phyloP scores from a whole-genome alignment of 2,329 filamentous ascomycete species.

The Colletotrichum nymphaeae region DNA sequence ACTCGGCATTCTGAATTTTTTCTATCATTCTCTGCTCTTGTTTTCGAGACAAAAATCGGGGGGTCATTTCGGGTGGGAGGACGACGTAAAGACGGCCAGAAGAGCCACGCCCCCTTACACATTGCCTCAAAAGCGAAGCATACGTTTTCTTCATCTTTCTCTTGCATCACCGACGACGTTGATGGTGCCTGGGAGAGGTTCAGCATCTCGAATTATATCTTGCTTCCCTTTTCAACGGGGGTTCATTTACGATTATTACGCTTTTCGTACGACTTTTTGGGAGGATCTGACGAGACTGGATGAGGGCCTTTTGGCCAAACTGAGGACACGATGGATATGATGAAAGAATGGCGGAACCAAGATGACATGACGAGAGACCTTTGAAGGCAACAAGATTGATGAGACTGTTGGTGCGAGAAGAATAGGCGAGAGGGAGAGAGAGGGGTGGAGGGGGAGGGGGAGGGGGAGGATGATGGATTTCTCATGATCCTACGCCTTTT shows the following conservation, averaged over 20 bases:
- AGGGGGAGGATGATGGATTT: neutral
- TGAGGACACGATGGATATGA: neutral
- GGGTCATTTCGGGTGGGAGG: neutral
- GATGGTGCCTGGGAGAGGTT: neutral
- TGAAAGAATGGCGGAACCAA: neutral
- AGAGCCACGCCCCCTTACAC: neutral
- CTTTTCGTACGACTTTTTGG: neutral
- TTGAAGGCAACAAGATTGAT: neutral
- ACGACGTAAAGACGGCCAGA: neutral
- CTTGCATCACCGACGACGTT: neutral
- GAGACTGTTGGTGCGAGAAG: neutral
- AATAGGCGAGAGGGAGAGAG: neutral
- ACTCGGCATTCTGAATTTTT: neutral
- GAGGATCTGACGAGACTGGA: neutral
- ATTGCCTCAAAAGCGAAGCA: slow-evolving; percentile 27
- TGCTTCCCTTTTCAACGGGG: neutral
- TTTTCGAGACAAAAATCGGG: neutral
- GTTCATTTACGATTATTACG: neutral
- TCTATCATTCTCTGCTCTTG: neutral
- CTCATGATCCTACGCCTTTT: neutral
- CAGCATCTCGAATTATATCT: neutral
- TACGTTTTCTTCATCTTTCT: slow-evolving; percentile 7
- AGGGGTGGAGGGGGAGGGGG: neutral
- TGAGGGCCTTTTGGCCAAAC: neutral
- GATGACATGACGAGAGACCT: neutral